Base-by-base conservation (phyloP, 2,329 filamentous ascomycete genomes). In the Trichoderma sp. region DNA sequence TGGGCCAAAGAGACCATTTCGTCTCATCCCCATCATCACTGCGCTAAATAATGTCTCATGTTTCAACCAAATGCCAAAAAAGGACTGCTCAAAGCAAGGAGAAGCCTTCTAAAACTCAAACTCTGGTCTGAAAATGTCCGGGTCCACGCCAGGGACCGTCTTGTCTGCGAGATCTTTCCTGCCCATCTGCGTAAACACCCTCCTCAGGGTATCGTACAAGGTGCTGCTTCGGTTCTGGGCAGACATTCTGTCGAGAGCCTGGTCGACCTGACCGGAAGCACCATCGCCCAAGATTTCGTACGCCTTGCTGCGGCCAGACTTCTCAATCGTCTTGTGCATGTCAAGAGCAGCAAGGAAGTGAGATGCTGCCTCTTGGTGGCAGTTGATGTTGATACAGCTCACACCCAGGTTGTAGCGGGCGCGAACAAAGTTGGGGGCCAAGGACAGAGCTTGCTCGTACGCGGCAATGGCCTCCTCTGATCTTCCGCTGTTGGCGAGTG, bases 131-230 rank as follows among this genome's bases (percentile, higher is more conserved):
- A 99, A 97, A 51, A 90, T 85, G 78, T 96, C 93, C 30, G 97
- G 91, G 83, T 98, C 94, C 84, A 99, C 95, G 30, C 95, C 95
- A 1, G 91, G 89, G 14, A 95, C 91, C 6, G 98, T 96, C 84
- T 91, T 88, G 80, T 98, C 95, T 3, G 92, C 92, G 79, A 99
- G 81, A 82, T 99, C 96, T 71, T 94, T 86, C 72, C 96, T 85
- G 3, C 92, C 92, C 96, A 99, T 98, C 84, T 97, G 94, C 11
- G 91, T 95, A 82, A 99, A 98, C n/a, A 98, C 96, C 73, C 97
- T 87, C 74, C 95, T 86, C 74, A 99, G 84, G 14, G 97, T 99
- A 81, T 99, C 97, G 81, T 97, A 97, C 72, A 99, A 84, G 78
- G 98, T 99, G 64, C 95, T 98, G 85, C 94, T 97, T 80, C 97